phyloP scores from a whole-genome alignment of 140 eudicot genomes.

The Senecio squalidus region DNA sequence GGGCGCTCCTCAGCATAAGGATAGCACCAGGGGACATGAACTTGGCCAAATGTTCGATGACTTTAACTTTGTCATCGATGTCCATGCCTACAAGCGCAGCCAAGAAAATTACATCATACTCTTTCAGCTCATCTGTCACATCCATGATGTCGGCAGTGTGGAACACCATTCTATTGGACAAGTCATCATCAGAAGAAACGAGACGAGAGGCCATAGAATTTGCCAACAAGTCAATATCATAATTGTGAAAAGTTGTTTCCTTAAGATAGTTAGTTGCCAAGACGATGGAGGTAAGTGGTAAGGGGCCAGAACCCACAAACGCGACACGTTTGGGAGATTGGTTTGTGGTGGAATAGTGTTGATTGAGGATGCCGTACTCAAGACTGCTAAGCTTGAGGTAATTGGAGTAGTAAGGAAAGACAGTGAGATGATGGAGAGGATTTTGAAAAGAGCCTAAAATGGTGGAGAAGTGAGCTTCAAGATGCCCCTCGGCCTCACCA shows the following conservation, averaged over 20 bases:
- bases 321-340: constrained; percentile 27
- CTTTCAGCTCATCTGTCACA: constrained; percentile 27
- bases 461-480: constrained; percentile 55
- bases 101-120: constrained; percentile 17
- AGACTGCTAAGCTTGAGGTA: constrained; percentile 56
- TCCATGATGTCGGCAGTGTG: constrained; percentile 50
- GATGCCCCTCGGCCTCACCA: constrained; percentile 57
- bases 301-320: constrained; percentile 17
- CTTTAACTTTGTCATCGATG: constrained; percentile 1
- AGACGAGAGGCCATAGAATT: constrained; percentile 54
- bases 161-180: constrained; percentile 57
- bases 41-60: constrained; percentile 13
- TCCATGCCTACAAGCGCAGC: constrained; percentile 20
- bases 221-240: constrained; percentile 60
- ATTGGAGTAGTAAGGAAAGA: constrained; percentile 64
- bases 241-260: constrained; percentile 54
- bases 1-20: constrained; percentile 21
- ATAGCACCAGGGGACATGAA: constrained; percentile 19
- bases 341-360: constrained; percentile 11
- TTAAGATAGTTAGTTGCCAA: constrained; percentile 53
- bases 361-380: constrained; percentile 47
- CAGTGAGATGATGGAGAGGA: constrained; percentile 58
- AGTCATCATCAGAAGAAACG: constrained; percentile 43
- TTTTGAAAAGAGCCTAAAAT: constrained; percentile 37
- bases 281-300: constrained; percentile 44